Evolutionary conservation across 208 protist genomes (phyloP).

Genomic region (Strigomonas oncopelti): DNA sequence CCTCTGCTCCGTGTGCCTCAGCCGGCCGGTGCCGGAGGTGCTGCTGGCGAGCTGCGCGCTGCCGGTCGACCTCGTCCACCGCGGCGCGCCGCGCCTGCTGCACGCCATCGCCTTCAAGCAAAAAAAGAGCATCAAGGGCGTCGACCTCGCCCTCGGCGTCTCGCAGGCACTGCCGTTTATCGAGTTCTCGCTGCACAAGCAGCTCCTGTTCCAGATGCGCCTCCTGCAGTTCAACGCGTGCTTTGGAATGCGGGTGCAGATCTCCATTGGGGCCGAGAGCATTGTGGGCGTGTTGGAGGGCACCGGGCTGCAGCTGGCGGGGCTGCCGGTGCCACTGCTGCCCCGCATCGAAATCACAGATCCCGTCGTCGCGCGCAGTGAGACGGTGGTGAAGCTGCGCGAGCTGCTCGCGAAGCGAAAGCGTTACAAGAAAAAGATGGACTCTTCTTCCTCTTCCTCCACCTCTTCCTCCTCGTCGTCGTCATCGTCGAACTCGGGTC

Average conservation of each 20-base stretch:
- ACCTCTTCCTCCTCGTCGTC: constrained; percentile 23
- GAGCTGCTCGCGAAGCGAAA: constrained; percentile 49
- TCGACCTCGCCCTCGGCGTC: constrained; percentile 72
- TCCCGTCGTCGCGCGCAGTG: constrained; percentile 42
- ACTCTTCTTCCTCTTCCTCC: constrained; percentile 17
- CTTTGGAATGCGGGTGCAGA: constrained; percentile 75
- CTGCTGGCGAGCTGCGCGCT: constrained; percentile 76
- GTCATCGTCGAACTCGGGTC: constrained; percentile 10
- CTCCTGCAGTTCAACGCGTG: constrained; percentile 80
- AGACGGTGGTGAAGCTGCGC: constrained; percentile 63
- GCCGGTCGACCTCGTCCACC: constrained; percentile 61
- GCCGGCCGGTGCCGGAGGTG: constrained; percentile 71
- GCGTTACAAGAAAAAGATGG: constrained; percentile 15
- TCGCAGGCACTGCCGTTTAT: constrained; percentile 87
- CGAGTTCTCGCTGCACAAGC: constrained; percentile 87
- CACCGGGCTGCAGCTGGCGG: constrained; percentile 71
- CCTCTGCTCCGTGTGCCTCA: constrained; percentile 67
- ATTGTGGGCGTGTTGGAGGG: constrained; percentile 80
- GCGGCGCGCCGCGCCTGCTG: constrained; percentile 63
- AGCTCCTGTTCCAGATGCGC: constrained; percentile 85
- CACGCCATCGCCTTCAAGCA: constrained; percentile 65
- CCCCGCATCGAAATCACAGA: constrained; percentile 71
- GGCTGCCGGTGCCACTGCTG: constrained; percentile 57
- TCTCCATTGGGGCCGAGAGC: constrained; percentile 60
- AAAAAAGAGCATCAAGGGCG: constrained; percentile 60